Evolutionary conservation across 1,284 basidiomycete genomes (phyloP).

Genomic region (Limonomyces culmigenus): DNA sequence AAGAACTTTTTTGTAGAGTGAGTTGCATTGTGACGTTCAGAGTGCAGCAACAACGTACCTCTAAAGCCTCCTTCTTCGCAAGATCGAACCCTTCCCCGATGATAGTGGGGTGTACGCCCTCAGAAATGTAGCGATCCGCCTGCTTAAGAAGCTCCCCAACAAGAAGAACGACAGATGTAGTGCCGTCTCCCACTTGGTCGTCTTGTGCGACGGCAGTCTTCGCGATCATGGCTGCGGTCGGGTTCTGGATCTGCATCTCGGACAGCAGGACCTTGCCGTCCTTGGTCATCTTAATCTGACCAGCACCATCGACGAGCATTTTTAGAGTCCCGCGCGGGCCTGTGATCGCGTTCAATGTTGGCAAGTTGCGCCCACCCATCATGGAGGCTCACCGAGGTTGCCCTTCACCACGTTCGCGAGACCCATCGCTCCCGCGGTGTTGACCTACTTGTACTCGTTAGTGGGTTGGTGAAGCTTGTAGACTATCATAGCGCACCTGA

Average conservation of each 20-base stretch:
- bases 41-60: slow-evolving; percentile 46
- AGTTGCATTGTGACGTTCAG: too few relatives aligned
- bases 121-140: slow-evolving; percentile 93
- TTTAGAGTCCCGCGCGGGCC: slow-evolving; percentile 93
- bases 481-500: slow-evolving; percentile 43
- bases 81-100: slow-evolving; percentile 93
- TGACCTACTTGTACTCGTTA: slow-evolving; percentile 58
- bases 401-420: slow-evolving; percentile 95
- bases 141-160: slow-evolving; percentile 97
- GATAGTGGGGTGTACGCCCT: slow-evolving; percentile 96
- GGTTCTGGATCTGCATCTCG: slow-evolving; percentile 99
- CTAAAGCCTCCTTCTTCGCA: slow-evolving; percentile 88
- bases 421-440: slow-evolving; percentile 89
- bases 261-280: slow-evolving; percentile 97
- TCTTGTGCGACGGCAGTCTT: slow-evolving; percentile 97
- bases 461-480: not conserved
- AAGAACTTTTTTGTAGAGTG: slow-evolving; percentile 62
- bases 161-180: slow-evolving; percentile 91
- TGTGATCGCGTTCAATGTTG: too few relatives aligned
- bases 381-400: slow-evolving; percentile 61
- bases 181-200: slow-evolving; percentile 98
- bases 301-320: slow-evolving; percentile 99
- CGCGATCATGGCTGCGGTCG: slow-evolving; percentile 98
- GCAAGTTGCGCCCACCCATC: too few relatives aligned
- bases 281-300: slow-evolving; percentile 99